Conservation (phyloP, 202 grass and related monocot genomes). For the Digitaria exilis region DNA sequence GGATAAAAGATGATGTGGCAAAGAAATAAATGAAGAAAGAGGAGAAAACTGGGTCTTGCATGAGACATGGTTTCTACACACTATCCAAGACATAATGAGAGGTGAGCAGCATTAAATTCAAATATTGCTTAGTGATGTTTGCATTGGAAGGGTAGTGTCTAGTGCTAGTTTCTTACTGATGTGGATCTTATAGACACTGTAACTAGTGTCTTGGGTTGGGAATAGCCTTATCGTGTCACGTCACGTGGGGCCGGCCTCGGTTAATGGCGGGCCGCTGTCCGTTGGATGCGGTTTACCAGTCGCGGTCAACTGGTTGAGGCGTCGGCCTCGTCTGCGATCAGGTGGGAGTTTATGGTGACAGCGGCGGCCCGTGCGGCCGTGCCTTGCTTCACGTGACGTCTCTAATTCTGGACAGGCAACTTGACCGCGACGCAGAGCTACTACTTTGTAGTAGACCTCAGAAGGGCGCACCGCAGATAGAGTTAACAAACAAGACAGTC, state of each 20-base stretch:
- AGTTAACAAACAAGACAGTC: not conserved
- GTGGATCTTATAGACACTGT: too few relatives aligned
- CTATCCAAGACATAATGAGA: too few relatives aligned
- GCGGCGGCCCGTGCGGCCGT: conserved; percentile 33
- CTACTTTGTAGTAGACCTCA: not conserved
- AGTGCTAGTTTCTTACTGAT: too few relatives aligned
- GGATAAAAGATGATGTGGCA: too few relatives aligned
- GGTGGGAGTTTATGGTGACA: conserved; percentile 19
- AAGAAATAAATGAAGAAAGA: too few relatives aligned
- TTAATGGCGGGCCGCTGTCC: not conserved
- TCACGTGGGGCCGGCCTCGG: conserved; percentile 10
- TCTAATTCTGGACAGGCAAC: not conserved
- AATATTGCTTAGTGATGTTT: too few relatives aligned
- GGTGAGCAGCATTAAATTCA: too few relatives aligned
- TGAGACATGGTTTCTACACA: too few relatives aligned
- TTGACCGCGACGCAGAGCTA: not conserved
- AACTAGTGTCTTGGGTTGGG: too few relatives aligned
- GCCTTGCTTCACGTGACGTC: conserved; percentile 22
- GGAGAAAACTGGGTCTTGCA: too few relatives aligned
- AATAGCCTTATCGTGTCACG: too few relatives aligned
- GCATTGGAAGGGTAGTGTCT: too few relatives aligned
- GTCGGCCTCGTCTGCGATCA: not conserved
- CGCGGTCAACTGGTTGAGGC: conserved; percentile 28
- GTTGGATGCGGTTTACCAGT: conserved; percentile 1
- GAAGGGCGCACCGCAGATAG: not conserved